Evolutionary conservation across 106 monocot genomes (phyloP).

Genomic region (Agapanthus africanus): DNA sequence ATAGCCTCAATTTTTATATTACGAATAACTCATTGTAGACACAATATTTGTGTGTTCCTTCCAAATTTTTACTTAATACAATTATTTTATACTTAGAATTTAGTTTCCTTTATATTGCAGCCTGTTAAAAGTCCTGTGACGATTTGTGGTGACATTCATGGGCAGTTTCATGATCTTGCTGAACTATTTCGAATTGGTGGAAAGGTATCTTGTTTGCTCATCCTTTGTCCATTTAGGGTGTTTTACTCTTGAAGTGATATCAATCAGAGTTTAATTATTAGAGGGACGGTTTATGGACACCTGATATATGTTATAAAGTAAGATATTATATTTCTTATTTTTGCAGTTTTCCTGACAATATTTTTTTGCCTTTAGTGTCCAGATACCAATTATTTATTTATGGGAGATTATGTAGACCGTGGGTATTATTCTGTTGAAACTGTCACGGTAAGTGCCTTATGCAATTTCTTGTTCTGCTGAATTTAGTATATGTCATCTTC

Average conservation of each 20-base stretch:
- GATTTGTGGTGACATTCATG: slow-evolving; percentile 97
- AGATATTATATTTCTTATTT: neutral
- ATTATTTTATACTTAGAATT: neutral
- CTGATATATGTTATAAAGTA: neutral
- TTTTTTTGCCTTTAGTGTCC: slow-evolving; percentile 65
- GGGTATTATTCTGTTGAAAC: slow-evolving; percentile 99
- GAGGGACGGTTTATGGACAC: neutral
- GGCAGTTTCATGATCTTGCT: slow-evolving; percentile 97
- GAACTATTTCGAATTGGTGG: slow-evolving; percentile 94
- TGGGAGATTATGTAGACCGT: slow-evolving; percentile 99
- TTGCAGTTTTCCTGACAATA: slow-evolving; percentile 2
- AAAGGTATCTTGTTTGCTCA: slow-evolving; percentile 50
- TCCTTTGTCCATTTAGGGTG: neutral
- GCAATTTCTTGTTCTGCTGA: neutral
- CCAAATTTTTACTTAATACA: neutral
- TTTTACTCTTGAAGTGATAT: neutral
- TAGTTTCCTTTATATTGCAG: slow-evolving; percentile 29
- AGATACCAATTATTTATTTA: slow-evolving; percentile 98
- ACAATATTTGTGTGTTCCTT: neutral
- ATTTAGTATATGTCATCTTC: neutral
- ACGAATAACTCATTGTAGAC: too few relatives aligned
- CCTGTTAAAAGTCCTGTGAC: slow-evolving; percentile 98
- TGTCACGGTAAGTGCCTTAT: slow-evolving; percentile 62
- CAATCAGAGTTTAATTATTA: neutral
- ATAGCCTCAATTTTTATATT: neutral